Evolutionary conservation across 78 protist genomes (phyloP).

Genomic region (Dictyostelium intermedium): DNA sequence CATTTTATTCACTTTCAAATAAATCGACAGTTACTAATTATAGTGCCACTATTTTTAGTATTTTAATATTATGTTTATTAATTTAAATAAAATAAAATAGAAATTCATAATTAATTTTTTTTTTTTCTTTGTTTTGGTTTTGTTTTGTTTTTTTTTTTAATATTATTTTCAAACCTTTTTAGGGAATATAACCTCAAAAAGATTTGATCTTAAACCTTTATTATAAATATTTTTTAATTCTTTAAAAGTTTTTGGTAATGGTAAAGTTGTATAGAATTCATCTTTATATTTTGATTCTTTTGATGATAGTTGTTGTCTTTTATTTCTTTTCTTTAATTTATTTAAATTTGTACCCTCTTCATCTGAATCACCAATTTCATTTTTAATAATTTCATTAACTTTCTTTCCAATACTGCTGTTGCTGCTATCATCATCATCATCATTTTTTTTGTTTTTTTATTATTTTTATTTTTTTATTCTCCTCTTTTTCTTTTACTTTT

Average conservation of each 20-base stretch:
- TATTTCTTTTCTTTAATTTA: neutral
- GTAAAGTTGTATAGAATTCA: neutral
- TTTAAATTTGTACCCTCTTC: neutral
- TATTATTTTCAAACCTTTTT: neutral
- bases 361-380: neutral
- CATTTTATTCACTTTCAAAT: neutral
- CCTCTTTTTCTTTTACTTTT: neutral
- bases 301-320: neutral
- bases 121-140: too few species aligned
- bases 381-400: neutral
- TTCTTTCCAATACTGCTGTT: neutral
- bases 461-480: neutral
- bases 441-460: neutral
- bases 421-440: neutral
- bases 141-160: too few species aligned
- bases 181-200: conserved; percentile 31
- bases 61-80: neutral
- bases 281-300: neutral
- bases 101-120: too few species aligned
- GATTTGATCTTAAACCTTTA: neutral
- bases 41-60: neutral
- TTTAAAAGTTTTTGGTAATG: conserved; percentile 41
- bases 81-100: neutral
- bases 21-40: neutral
- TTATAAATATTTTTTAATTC: conserved; percentile 49